Evolutionary conservation across 768 basidiomycete genomes (phyloP), one percentile per base, ranked within the genome.

Genomic region (Kwoniella heveanensis): DNA sequence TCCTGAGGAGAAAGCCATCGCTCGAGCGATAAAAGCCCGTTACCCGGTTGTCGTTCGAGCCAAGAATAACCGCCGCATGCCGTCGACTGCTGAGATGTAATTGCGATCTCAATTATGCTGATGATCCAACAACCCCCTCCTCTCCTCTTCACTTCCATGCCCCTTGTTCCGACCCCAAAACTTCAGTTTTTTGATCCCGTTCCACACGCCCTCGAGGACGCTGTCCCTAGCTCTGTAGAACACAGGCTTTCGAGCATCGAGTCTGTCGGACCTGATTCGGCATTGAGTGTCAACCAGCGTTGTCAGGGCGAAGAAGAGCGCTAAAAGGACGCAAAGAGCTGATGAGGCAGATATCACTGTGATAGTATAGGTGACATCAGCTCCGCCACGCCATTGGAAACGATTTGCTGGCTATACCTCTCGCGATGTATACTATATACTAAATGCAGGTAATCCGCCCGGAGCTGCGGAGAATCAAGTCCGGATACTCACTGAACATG

Each of bases 281-380:
- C 80, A 79, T 12, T 64, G 48, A 2, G 58, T 64, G 72, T 94
- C 92, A 37, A 92, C 85, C 6, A 88, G 83, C 15, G 88, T 83
- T 2, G 77, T 76, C 8, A 92, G 83, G 7, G 86, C 83, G 46
- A 86, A 80, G 60, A 87, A 79, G 0, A 88, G 87, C 2, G 86
- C 85, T 55, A 85, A 81, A 57, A 90, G 87, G 2, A 87, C 84
- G 13, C 88, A 85, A 25, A 94, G 84, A 0, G 88, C 86, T 0
- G 89, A 88, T 62, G 86, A 85, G 0, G 91, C 87, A 2, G 88
- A 87, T 49, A 93, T 90, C 88, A 93, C 74, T 78, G 32, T 6
- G 24, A 47, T 0, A 29, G n/a, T n/a, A n/a, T n/a, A n/a, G n/a
- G n/a, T n/a, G n/a, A n/a, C n/a, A n/a, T n/a, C n/a, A n/a, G n/a